Base-by-base conservation (phyloP, 805 yeast genomes). In the Pichia exigua region DNA sequence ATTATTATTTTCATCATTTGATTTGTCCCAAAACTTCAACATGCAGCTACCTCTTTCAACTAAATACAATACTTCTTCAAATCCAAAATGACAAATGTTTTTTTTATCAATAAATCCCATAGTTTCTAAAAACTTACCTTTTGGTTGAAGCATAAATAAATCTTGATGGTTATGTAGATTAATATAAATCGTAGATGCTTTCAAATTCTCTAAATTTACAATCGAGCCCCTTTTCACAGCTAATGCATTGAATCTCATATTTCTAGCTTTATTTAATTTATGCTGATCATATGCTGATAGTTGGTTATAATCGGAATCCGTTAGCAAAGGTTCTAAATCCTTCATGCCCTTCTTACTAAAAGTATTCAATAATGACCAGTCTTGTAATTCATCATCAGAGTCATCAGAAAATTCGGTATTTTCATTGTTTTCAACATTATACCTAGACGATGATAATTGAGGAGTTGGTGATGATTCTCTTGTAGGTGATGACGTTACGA, bases 331-430 rank as follows among this genome's bases (percentile, higher is more conserved):
- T 54, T 82, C 95, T 57, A 81, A 86, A 57, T 87, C 96, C 63
- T 91, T 91, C 52, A 82, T 90, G 2, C 96, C 96, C 54, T 92
- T 70, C 57, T 81, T 85, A 2, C 91, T 91, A 1, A 83, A 45
- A 42, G 54, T 50, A 17, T 51, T 35, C 45, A 73, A 53, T 54
- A 66, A 62, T 12, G 75, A 68, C 87, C 87, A 82, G 55, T 81
- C 84, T 54, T 75, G 81, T 6, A 68, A 59, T 43, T 71, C 74
- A 44, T 78, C 84, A 30, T 64, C 66, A 45, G 71, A 76, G 10
- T 68, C 72, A 20, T 68, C 73, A 4, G 59, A 56, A 32, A 54
- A 54, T 28, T 51, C 55, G n/a, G 32, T 12, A 28, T 15, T 39
- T 11, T 26, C 15, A 24, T 22, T 48, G 21, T 30, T 39, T n/a